Conservation (phyloP, 148 eudicot species). For the Amaranthus cruentus region DNA sequence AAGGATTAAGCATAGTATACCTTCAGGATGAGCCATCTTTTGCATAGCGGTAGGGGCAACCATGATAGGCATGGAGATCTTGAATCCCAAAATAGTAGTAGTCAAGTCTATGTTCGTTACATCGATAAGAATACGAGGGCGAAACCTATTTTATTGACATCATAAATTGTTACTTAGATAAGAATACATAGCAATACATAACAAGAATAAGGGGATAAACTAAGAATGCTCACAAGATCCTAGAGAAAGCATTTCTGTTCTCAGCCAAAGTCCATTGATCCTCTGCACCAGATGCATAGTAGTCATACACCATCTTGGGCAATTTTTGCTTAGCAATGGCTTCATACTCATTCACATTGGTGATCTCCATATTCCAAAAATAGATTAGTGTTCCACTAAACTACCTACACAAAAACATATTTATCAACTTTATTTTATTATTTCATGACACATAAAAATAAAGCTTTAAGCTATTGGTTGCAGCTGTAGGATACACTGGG, state of each 20-base stretch:
- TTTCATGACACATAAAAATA: not conserved
- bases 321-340: conserved; percentile 90
- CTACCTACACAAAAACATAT: not conserved
- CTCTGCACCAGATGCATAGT: conserved; percentile 99
- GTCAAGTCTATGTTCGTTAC: conserved; percentile 84
- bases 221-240: conserved; percentile 59
- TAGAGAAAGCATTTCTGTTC: conserved; percentile 89
- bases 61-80: conserved; percentile 95
- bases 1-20: conserved; percentile 22
- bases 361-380: conserved; percentile 55
- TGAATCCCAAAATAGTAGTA: conserved; percentile 78
- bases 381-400: not conserved
- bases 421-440: not conserved
- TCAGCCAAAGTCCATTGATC: conserved; percentile 96
- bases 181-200: not conserved
- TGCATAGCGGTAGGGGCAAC: conserved; percentile 94
- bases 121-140: conserved; percentile 93
- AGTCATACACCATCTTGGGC: conserved; percentile 90
- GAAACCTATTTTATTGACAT: conserved; percentile 49
- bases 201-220: not conserved
- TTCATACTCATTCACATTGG: conserved; percentile 83
- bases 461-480: not conserved
- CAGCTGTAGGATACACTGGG: too few species aligned
- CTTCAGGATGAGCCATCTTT: conserved; percentile 99
- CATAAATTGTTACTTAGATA: not conserved